A percentile compares a stretch with the other conserved stretches of the same genome.
phyloP scores from a whole-genome alignment of 768 basidiomycete genomes.

The Amanita phalloides region DNA sequence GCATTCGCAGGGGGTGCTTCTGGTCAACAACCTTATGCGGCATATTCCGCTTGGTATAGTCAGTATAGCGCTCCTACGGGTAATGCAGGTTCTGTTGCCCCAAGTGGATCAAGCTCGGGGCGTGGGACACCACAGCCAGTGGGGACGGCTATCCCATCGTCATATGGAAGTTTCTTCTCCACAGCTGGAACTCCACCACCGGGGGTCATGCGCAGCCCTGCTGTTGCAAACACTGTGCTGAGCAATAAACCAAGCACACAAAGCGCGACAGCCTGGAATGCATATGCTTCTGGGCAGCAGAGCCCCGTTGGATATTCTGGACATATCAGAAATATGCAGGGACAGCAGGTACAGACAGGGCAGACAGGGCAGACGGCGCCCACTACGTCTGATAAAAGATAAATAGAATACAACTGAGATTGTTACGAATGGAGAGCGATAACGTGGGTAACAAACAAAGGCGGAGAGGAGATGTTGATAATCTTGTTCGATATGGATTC shows the following conservation, averaged over 20 bases:
- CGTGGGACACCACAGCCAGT: slow-evolving; percentile 33
- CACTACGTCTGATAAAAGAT: slow-evolving; percentile 12
- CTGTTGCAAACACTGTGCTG: slow-evolving; percentile 18
- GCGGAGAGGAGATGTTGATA: not conserved
- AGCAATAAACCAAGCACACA: slow-evolving; percentile 1
- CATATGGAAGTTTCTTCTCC: slow-evolving; percentile 18
- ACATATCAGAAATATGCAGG: slow-evolving; percentile 18
- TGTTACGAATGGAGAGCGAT: not conserved
- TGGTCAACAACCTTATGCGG: slow-evolving; percentile 23
- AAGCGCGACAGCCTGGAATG: not conserved
- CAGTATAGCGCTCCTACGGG: slow-evolving; percentile 16
- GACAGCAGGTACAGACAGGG: slow-evolving; percentile 8
- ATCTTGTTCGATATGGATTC: slow-evolving; percentile 1
- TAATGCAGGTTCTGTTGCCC: slow-evolving; percentile 7
- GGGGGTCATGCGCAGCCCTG: slow-evolving; percentile 10
- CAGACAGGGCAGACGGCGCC: slow-evolving; percentile 12
- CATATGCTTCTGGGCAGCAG: slow-evolving; percentile 8
- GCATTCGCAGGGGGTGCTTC: slow-evolving; percentile 19
- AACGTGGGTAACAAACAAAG: not conserved
- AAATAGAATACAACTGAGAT: not conserved
- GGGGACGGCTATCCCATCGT: slow-evolving; percentile 7
- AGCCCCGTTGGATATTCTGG: slow-evolving; percentile 18
- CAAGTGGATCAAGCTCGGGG: slow-evolving; percentile 19
- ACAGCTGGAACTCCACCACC: slow-evolving; percentile 4
- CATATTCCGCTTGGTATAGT: slow-evolving; percentile 23